Conservation (phyloP, 1,139 yeast genomes). For the Debaryomyces udenii region DNA sequence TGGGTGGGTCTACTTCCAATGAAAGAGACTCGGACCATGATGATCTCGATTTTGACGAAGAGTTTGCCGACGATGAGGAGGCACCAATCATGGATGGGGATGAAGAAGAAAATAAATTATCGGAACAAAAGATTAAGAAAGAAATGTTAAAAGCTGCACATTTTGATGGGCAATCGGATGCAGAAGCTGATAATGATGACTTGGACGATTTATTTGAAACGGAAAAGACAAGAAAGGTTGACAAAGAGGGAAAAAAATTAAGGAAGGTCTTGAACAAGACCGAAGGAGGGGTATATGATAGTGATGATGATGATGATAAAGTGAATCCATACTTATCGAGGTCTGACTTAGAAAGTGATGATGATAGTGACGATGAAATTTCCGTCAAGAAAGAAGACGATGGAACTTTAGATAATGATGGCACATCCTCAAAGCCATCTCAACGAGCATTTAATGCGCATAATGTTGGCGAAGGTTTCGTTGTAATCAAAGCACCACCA, state of each 20-base stretch:
- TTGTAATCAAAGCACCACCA: conserved; percentile 66
- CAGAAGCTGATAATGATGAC: conserved; percentile 61
- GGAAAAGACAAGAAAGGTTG: conserved; percentile 68
- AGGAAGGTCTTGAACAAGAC: conserved; percentile 82
- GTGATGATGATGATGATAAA: conserved; percentile 74
- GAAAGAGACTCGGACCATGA: conserved; percentile 82
- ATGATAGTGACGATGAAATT: conserved; percentile 38
- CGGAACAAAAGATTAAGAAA: conserved; percentile 83
- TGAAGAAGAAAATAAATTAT: conserved; percentile 90
- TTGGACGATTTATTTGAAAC: conserved; percentile 69
- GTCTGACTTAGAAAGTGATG: conserved; percentile 66
- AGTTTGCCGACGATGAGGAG: conserved; percentile 97
- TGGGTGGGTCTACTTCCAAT: conserved; percentile 47
- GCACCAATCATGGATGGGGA: conserved; percentile 98
- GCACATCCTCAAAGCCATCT: conserved; percentile 16
- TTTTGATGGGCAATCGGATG: conserved; percentile 63
- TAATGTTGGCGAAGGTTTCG: conserved; percentile 63
- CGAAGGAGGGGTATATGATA: conserved; percentile 89
- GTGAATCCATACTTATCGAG: conserved; percentile 79
- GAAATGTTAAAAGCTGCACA: conserved; percentile 89
- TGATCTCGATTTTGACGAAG: conserved; percentile 93
- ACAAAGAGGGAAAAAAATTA: conserved; percentile 87
- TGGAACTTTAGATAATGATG: conserved; percentile 27
- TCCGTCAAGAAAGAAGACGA: conserved; percentile 49
- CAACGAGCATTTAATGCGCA: conserved; percentile 47